A percentile compares a stretch with the other conserved stretches of the same genome.
These are phyloP conservation scores for Castanea crenata DNA, from an alignment of 306 rosid genomes.

Conservation along the genomic window DNA sequence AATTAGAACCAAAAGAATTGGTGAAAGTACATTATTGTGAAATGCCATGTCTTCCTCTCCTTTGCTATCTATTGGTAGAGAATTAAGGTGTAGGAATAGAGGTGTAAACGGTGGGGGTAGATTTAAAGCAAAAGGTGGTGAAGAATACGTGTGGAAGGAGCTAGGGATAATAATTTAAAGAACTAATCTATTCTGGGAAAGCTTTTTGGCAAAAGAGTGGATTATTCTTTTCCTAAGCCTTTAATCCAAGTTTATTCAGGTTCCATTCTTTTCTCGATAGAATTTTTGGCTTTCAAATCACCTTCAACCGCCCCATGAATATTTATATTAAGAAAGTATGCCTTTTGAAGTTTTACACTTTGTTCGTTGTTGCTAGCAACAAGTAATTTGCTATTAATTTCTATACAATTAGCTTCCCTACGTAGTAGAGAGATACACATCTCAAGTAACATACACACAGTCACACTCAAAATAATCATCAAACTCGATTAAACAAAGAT, in stretches of 20 bases:
- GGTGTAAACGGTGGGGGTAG: background rate
- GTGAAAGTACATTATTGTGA: conserved; percentile 32
- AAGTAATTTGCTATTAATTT: too few species aligned
- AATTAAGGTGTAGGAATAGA: conserved; percentile 4
- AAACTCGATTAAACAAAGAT: too few species aligned
- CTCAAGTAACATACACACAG: too few species aligned
- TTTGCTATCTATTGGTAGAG: background rate
- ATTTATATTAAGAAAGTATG: too few species aligned
- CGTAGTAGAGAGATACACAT: too few species aligned
- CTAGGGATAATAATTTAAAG: conserved; percentile 30
- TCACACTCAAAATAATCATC: too few species aligned
- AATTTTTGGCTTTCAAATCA: background rate
- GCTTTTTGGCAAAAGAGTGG: conserved; percentile 17
- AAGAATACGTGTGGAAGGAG: conserved; percentile 55
- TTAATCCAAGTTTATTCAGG: conserved; percentile 48
- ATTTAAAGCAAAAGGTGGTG: conserved; percentile 34
- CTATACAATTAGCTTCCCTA: too few species aligned
- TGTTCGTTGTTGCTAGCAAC: too few species aligned
- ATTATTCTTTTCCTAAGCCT: conserved; percentile 63
- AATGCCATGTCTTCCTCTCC: conserved; percentile 28
- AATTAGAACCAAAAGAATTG: conserved; percentile 29
- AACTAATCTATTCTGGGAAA: conserved; percentile 21
- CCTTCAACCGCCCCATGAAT: background rate
- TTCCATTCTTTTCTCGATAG: conserved; percentile 32
- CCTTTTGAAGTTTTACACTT: too few species aligned